Evolutionary conservation across 345 rosid species (phyloP).

Genomic region (Citrus medica): DNA sequence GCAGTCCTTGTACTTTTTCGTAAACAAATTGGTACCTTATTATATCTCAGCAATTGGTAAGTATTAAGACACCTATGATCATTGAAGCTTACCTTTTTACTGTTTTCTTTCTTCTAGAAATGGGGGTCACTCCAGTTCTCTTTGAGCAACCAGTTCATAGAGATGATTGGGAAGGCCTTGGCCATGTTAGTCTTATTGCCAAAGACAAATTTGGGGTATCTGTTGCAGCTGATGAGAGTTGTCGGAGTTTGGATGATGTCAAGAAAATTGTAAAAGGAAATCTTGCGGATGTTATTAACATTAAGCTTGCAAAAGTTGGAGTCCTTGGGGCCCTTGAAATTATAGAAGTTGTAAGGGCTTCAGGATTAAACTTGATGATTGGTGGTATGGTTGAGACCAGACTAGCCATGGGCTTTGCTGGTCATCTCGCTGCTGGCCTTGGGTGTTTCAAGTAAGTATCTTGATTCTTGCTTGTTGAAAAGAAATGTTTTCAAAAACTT

Average conservation of each 20-base stretch:
- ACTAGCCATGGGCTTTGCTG: conserved; percentile 92
- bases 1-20: neutral
- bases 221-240: conserved; percentile 96
- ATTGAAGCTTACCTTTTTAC: conserved; percentile 4
- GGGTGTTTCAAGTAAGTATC: conserved; percentile 74
- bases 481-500: neutral
- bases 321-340: conserved; percentile 74
- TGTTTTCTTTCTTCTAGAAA: conserved; percentile 40
- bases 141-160: conserved; percentile 91
- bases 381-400: conserved; percentile 99
- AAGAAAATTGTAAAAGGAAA: conserved; percentile 59
- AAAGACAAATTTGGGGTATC: conserved; percentile 64
- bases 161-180: conserved; percentile 96
- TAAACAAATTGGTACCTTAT: neutral
- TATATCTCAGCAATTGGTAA: neutral
- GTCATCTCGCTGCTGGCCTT: conserved; percentile 89
- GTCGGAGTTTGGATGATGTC: conserved; percentile 64
- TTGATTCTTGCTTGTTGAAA: conserved; percentile 6
- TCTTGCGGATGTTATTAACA: conserved; percentile 69
- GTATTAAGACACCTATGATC: neutral
- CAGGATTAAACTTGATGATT: conserved; percentile 74
- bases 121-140: conserved; percentile 86
- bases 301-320: conserved; percentile 88
- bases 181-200: conserved; percentile 61
- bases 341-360: conserved; percentile 59